phyloP scores from a whole-genome alignment of 768 basidiomycete genomes.

The Macrolepiota dolichaula region DNA sequence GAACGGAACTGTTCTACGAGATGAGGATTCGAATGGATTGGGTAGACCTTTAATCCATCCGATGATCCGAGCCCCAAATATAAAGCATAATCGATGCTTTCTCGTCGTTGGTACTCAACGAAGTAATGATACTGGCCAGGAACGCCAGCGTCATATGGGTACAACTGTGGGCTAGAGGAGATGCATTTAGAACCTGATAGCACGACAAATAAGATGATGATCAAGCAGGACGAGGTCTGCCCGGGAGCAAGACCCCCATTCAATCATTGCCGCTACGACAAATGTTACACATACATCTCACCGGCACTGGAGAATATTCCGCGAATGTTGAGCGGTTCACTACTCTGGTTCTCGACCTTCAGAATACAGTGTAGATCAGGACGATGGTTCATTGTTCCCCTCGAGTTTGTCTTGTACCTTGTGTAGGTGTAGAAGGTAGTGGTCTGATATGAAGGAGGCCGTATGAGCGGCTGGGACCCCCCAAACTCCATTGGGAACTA shows the following conservation, averaged over 20 bases:
- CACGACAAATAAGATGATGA: not conserved
- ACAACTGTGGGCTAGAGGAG: conserved; percentile 13
- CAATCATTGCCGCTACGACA: not conserved
- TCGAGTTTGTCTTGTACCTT: not conserved
- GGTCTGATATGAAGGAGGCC: not conserved
- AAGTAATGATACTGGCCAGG: conserved; percentile 17
- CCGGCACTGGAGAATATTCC: conserved; percentile 18
- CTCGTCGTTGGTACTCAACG: conserved; percentile 19
- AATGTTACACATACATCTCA: conserved; percentile 20
- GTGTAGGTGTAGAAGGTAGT: not conserved
- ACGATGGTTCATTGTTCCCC: not conserved
- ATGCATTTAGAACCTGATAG: not conserved
- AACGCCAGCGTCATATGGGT: conserved; percentile 13
- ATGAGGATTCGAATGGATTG: conserved; percentile 16
- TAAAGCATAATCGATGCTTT: conserved; percentile 21
- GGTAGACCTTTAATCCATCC: conserved; percentile 17
- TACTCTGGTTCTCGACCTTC: conserved; percentile 22
- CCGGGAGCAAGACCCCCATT: not conserved
- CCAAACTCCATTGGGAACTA: not conserved
- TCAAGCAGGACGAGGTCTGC: not conserved
- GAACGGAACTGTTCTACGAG: conserved; percentile 19
- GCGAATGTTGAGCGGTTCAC: conserved; percentile 14
- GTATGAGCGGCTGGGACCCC: not conserved
- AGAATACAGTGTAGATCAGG: conserved; percentile 16
- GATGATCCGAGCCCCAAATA: conserved; percentile 16